Evolutionary conservation across 352 stramenopile genomes (phyloP).

Genomic region (Globisporangium viniferum): DNA sequence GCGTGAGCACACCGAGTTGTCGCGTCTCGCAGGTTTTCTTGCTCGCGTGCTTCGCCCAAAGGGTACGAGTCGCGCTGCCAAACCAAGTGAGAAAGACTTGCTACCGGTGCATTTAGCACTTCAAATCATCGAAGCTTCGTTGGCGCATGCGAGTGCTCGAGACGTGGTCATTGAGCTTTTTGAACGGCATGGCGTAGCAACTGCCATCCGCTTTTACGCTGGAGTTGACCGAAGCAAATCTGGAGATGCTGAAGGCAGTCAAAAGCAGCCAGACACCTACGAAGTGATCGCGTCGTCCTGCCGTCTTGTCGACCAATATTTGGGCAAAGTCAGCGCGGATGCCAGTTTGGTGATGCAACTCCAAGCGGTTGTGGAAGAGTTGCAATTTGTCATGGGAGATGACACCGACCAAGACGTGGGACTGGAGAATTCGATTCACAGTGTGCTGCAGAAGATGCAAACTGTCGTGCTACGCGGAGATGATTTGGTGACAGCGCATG

Average conservation of each 20-base stretch:
- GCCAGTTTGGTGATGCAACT: conserved; percentile 33
- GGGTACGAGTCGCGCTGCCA: conserved; percentile 5
- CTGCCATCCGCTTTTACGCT: conserved; percentile 51
- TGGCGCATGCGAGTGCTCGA: conserved; percentile 23
- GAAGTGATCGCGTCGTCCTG: conserved; percentile 29
- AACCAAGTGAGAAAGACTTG: conserved; percentile 26
- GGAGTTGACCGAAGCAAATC: background rate
- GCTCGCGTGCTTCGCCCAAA: conserved; percentile 52
- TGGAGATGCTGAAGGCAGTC: background rate
- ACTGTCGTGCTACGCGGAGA: conserved; percentile 25
- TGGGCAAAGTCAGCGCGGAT: conserved; percentile 30
- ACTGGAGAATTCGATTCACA: conserved; percentile 5
- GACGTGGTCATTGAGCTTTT: conserved; percentile 32
- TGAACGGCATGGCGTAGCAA: conserved; percentile 52
- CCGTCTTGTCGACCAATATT: conserved; percentile 41
- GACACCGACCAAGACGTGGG: background rate
- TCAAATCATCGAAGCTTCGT: conserved; percentile 40
- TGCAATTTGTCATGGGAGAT: conserved; percentile 17
- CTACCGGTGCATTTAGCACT: conserved; percentile 39
- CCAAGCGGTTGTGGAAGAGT: conserved; percentile 25
- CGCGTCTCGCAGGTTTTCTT: conserved; percentile 47
- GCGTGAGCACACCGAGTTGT: conserved; percentile 29
- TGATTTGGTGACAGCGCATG: conserved; percentile 48
- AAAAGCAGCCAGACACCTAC: conserved; percentile 16
- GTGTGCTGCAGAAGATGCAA: conserved; percentile 25